Conservation (phyloP, 2,329 filamentous ascomycete genomes). For the Penicillium nordicum region DNA sequence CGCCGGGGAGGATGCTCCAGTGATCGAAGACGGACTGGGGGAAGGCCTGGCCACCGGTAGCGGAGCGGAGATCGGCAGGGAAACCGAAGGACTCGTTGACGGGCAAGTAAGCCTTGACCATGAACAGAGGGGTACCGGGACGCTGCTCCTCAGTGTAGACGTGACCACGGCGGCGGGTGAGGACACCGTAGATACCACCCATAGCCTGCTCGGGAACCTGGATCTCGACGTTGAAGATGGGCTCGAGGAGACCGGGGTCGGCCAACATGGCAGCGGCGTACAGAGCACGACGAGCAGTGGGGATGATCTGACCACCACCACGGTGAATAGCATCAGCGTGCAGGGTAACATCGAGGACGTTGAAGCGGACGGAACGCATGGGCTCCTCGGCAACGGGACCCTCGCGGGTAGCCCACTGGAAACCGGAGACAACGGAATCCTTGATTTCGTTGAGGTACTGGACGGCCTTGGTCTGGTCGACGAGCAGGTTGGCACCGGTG, state of each 20-base stretch:
- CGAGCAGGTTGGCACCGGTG: constrained; percentile 93
- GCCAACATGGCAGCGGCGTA: constrained; percentile 91
- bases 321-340: constrained; percentile 99
- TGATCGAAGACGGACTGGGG: constrained; percentile 98
- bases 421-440: constrained; percentile 98
- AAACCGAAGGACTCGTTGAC: constrained; percentile 99
- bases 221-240: constrained; percentile 98
- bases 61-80: constrained; percentile 91
- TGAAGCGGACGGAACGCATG: constrained; percentile 95
- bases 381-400: constrained; percentile 97
- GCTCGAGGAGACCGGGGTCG: constrained; percentile 87
- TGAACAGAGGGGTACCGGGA: constrained; percentile 98
- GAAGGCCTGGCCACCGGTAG: constrained; percentile 97
- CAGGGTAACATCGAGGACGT: constrained; percentile 98
- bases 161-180: constrained; percentile 96
- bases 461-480: constrained; percentile 99
- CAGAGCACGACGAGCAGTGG: constrained; percentile 93
- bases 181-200: constrained; percentile 99
- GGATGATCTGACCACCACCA: constrained; percentile 98
- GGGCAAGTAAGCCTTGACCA: constrained; percentile 94
- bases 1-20: constrained; percentile 94
- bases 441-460: constrained; percentile 99
- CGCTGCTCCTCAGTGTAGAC: constrained; percentile 98
- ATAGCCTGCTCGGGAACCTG: constrained; percentile 97
- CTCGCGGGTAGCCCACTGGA: constrained; percentile 99